A percentile compares a stretch with the other conserved stretches of the same genome.
Conservation (phyloP, 2,329 filamentous ascomycete genomes). For the Sclerotinia glacialis region DNA sequence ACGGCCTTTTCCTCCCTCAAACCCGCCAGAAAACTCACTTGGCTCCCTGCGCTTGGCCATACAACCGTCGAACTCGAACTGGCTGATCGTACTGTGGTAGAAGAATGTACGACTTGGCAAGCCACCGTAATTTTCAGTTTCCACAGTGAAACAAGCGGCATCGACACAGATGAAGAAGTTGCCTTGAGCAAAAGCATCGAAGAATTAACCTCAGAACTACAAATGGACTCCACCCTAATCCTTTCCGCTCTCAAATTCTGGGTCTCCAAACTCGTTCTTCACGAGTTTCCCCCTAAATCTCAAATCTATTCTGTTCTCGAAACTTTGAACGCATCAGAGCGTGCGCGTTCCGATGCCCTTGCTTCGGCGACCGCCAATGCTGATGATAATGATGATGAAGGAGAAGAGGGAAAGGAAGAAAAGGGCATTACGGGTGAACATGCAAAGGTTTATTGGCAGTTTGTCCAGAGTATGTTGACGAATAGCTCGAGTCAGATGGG, state of each 20-base stretch:
- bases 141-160: conserved; percentile 44
- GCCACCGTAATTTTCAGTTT: conserved; percentile 87
- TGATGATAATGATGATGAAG: conserved; percentile 32
- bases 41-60: conserved; percentile 79
- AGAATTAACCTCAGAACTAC: conserved; percentile 53
- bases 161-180: conserved; percentile 19
- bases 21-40: conserved; percentile 78
- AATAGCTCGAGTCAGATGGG: conserved; percentile 82
- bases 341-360: conserved; percentile 36
- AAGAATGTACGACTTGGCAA: conserved; percentile 79
- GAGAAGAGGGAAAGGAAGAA: conserved; percentile 39
- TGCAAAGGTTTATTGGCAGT: conserved; percentile 77
- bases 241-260: conserved; percentile 67
- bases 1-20: conserved; percentile 77
- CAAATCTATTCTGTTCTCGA: conserved; percentile 65
- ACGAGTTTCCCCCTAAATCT: conserved; percentile 50
- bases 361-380: conserved; percentile 27
- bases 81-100: conserved; percentile 69
- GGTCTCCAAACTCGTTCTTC: conserved; percentile 65
- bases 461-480: conserved; percentile 91
- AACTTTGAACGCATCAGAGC: conserved; percentile 48
- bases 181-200: conserved; percentile 46
- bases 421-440: conserved; percentile 64
- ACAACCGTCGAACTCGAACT: conserved; percentile 80
- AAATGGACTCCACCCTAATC: conserved; percentile 73